phyloP scores from a whole-genome alignment of 495 filamentous ascomycete genomes.

The Penicillium argentinense region DNA sequence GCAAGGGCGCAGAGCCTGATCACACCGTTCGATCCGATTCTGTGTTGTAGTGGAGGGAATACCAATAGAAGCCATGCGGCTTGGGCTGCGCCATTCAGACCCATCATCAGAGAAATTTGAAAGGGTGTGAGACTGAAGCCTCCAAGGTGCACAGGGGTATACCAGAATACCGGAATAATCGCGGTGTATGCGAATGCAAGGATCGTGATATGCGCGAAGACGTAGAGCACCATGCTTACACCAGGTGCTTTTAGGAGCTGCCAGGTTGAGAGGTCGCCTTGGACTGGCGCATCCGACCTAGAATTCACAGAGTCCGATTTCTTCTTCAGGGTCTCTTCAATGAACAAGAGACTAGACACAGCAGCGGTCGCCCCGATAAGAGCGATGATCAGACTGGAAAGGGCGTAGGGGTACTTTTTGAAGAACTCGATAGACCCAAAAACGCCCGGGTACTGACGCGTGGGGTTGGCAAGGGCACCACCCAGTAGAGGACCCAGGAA shows the following conservation, averaged over 20 bases:
- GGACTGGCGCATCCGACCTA: conserved; percentile 1
- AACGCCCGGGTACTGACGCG: conserved; percentile 50
- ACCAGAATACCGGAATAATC: conserved; percentile 60
- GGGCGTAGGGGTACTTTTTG: conserved; percentile 61
- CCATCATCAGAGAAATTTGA: conserved; percentile 61
- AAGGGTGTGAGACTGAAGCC: conserved; percentile 59
- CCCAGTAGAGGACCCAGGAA: conserved; percentile 64
- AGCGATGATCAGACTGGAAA: conserved; percentile 56
- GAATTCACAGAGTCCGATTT: conserved; percentile 10
- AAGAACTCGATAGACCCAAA: conserved; percentile 60
- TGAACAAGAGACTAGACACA: conserved; percentile 44
- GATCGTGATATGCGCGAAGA: conserved; percentile 60
- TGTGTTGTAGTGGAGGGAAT: conserved; percentile 60
- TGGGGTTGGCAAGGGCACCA: conserved; percentile 62
- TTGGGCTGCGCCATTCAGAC: conserved; percentile 57
- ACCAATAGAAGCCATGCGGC: conserved; percentile 62
- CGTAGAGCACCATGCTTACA: conserved; percentile 59
- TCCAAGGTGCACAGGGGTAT: conserved; percentile 51
- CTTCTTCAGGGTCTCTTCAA: conserved; percentile 55
- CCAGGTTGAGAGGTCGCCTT: conserved; percentile 41
- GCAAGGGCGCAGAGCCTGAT: conserved; percentile 50
- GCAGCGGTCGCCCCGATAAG: conserved; percentile 49
- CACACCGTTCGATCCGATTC: conserved; percentile 60
- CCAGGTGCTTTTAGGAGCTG: conserved; percentile 60
- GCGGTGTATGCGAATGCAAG: conserved; percentile 66